Base-by-base conservation (phyloP, 257 asterid species). In the Capsicum chinense region DNA sequence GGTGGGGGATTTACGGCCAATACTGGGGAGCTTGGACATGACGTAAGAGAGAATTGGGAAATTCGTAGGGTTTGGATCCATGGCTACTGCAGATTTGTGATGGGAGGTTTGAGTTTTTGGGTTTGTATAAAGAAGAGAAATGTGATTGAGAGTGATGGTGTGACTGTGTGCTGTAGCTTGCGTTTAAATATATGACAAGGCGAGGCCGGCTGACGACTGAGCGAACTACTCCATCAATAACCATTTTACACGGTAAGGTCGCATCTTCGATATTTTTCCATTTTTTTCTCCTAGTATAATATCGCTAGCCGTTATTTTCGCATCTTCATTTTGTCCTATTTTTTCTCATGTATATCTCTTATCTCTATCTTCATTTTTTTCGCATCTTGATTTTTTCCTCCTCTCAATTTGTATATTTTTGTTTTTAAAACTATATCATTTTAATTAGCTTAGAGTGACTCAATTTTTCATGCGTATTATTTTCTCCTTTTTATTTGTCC, bases 21-120 rank as follows among this genome's bases (percentile, higher is more conserved):
- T 86, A 82, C 95, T 87, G 42, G 98, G 98, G 5, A 95, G 86
- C 62, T 88, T 93, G 56, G 89, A 68, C 98, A 97, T 93, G 17
- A 95, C 98, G 82, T 91, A 95, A 50, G 97, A 93, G 71, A 97
- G 95, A 87, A 97, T 93, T 2, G 99, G 98, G 90, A 91, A 92
- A 58, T 89, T 92, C 17, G 82, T 88, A 44, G 97, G 99, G 83
- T 86, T 93, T 47, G 99, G 98, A 93, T 97, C 97, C 99, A 97
- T 96, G 10, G 84, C 39, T 59, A 9, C 52, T 1, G 47, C 47
- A 33, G 19, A 78, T 78, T 74, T 26, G 21, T 37, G 26, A 74
- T 19, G 4, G 14, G 60, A 50, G 16, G 16, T 78, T 50, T 9
- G 54, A 4, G 11, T 5, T 1, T 68, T 37, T 6, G 78, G 6